Percentiles rank a stretch among this genome's conserved stretches.
These are phyloP conservation scores for Dactylonectria macrodidyma DNA, from an alignment of 2,329 filamentous ascomycete species.

Conservation along the genomic window DNA sequence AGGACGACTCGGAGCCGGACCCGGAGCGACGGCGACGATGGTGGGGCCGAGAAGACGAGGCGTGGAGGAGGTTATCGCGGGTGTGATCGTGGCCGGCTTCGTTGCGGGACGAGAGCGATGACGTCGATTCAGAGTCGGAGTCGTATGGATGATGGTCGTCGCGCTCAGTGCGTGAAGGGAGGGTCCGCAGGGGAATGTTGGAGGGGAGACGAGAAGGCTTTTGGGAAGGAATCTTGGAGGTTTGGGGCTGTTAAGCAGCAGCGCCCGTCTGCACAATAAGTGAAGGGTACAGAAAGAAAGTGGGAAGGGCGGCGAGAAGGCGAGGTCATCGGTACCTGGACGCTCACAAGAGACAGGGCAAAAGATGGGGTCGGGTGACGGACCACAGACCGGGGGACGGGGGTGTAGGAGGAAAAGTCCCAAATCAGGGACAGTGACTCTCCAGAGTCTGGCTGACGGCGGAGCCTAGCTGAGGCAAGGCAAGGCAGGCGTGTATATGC, in stretches of 20 bases:
- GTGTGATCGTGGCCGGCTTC: slow-evolving; percentile 60
- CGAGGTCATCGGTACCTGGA: slow-evolving; percentile 51
- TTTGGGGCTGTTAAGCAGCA: slow-evolving; percentile 82
- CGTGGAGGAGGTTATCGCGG: slow-evolving; percentile 61
- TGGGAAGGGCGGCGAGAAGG: slow-evolving; percentile 40
- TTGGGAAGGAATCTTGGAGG: slow-evolving; percentile 88
- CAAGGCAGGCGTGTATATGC: background rate
- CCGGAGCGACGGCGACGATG: slow-evolving; percentile 53
- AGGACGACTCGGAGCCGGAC: slow-evolving; percentile 79
- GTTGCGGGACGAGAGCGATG: slow-evolving; percentile 52
- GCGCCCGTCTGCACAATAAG: slow-evolving; percentile 72
- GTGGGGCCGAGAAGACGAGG: slow-evolving; percentile 60
- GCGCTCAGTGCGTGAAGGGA: slow-evolving; percentile 62
- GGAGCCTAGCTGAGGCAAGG: slow-evolving; percentile 18
- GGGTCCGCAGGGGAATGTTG: slow-evolving; percentile 89
- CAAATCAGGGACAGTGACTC: slow-evolving; percentile 41
- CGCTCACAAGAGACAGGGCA: slow-evolving; percentile 43
- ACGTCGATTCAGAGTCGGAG: slow-evolving; percentile 58
- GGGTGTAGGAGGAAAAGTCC: slow-evolving; percentile 20
- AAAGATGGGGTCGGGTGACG: slow-evolving; percentile 52
- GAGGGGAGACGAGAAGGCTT: slow-evolving; percentile 78
- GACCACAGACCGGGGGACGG: slow-evolving; percentile 26
- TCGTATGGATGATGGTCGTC: slow-evolving; percentile 56
- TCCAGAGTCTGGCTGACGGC: slow-evolving; percentile 16
- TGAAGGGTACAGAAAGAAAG: slow-evolving; percentile 52